Evolutionary conservation across 1,139 yeast species (phyloP).

Genomic region (Protomyces macrosporus): DNA sequence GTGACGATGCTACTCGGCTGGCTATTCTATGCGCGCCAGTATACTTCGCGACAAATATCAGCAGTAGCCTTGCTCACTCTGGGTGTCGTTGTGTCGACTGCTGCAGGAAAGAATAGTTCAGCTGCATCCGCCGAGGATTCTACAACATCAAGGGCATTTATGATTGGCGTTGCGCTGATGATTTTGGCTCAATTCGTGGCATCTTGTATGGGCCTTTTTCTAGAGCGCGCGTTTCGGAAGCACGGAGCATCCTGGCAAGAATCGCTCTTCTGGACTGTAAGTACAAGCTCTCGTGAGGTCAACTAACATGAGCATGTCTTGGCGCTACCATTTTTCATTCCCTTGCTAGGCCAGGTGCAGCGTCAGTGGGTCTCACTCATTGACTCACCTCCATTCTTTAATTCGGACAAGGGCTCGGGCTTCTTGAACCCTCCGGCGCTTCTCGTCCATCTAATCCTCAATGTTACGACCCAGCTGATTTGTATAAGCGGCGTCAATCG

Average conservation of each 20-base stretch:
- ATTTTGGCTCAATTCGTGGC: slow-evolving; percentile 48
- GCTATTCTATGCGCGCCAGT: slow-evolving; percentile 45
- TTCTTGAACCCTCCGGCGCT: slow-evolving; percentile 31
- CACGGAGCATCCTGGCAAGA: slow-evolving; percentile 65
- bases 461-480: slow-evolving; percentile 56
- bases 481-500: slow-evolving; percentile 66
- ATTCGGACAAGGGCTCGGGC: background rate
- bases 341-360: slow-evolving; percentile 37
- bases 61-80: slow-evolving; percentile 52
- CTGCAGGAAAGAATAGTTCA: slow-evolving; percentile 31
- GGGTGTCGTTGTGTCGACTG: slow-evolving; percentile 55
- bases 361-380: slow-evolving; percentile 32
- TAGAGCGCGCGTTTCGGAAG: slow-evolving; percentile 47
- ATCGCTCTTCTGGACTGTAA: slow-evolving; percentile 49
- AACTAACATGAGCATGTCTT: slow-evolving; percentile 44
- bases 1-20: slow-evolving; percentile 56
- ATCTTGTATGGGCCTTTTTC: slow-evolving; percentile 53
- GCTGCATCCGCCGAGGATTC: background rate
- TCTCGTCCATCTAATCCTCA: slow-evolving; percentile 41
- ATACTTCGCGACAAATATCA: slow-evolving; percentile 45
- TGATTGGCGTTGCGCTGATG: slow-evolving; percentile 33
- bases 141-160: background rate
- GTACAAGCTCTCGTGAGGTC: slow-evolving; percentile 32
- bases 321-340: slow-evolving; percentile 52
- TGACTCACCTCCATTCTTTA: slow-evolving; percentile 26